Conservation (phyloP, 208 protist species). For the Phytomonas serpens region DNA sequence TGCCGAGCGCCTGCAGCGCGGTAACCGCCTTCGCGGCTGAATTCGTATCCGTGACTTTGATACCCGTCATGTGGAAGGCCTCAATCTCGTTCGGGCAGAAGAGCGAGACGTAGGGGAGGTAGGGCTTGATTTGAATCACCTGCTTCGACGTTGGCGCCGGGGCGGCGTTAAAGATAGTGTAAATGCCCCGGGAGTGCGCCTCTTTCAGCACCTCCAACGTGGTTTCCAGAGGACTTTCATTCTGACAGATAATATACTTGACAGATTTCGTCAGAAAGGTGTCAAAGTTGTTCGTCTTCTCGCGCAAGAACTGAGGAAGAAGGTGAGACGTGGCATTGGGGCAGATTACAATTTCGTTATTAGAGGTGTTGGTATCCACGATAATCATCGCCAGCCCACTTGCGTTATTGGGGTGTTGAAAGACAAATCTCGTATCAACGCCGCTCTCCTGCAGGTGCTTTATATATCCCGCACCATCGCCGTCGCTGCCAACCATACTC, state of each 20-base stretch:
- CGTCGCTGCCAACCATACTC: slow-evolving; percentile 81
- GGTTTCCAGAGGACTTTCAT: slow-evolving; percentile 84
- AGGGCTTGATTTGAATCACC: slow-evolving; percentile 58
- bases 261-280: slow-evolving; percentile 41
- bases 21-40: slow-evolving; percentile 47
- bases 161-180: slow-evolving; percentile 92
- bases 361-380: slow-evolving; percentile 74
- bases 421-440: slow-evolving; percentile 68
- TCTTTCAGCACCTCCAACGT: slow-evolving; percentile 78
- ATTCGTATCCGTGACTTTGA: slow-evolving; percentile 48
- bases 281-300: slow-evolving; percentile 45
- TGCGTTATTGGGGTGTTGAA: slow-evolving; percentile 27
- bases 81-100: slow-evolving; percentile 93
- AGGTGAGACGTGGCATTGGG: slow-evolving; percentile 80
- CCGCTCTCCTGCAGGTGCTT: slow-evolving; percentile 69
- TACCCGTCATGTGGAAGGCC: slow-evolving; percentile 73
- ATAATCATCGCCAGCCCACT: slow-evolving; percentile 90
- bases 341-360: slow-evolving; percentile 91
- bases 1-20: slow-evolving; percentile 57
- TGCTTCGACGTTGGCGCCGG: slow-evolving; percentile 73
- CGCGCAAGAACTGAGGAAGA: slow-evolving; percentile 40
- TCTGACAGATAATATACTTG: slow-evolving; percentile 84
- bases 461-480: slow-evolving; percentile 80
- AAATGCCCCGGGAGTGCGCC: slow-evolving; percentile 63
- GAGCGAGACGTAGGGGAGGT: slow-evolving; percentile 73